A percentile compares a stretch with the other conserved stretches of the same genome.
These are phyloP conservation scores for Heterobasidion occidentale DNA, from an alignment of 1,284 basidiomycete genomes.

Conservation along the genomic window DNA sequence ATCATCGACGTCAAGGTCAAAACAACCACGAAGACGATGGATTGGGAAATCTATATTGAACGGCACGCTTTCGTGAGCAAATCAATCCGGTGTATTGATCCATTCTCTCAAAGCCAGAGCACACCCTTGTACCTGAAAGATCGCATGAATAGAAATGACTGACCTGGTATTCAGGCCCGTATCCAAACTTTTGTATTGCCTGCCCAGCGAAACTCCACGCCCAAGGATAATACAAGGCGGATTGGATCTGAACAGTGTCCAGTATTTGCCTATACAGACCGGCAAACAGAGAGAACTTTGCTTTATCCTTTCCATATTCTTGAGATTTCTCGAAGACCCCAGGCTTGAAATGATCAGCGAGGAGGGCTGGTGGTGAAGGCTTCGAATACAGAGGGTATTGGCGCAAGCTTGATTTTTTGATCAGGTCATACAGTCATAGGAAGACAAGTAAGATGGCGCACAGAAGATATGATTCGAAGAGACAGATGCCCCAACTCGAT, in stretches of 20 bases:
- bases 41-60: slow-evolving; percentile 65
- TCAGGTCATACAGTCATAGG: not conserved
- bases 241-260: slow-evolving; percentile 67
- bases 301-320: slow-evolving; percentile 87
- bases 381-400: slow-evolving; percentile 84
- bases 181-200: slow-evolving; percentile 45
- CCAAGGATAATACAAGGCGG: slow-evolving; percentile 68
- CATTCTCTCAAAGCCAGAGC: too few species aligned
- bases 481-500: slow-evolving; percentile 73
- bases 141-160: not conserved
- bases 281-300: slow-evolving; percentile 74
- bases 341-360: slow-evolving; percentile 65
- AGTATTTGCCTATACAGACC: slow-evolving; percentile 68
- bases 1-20: slow-evolving; percentile 63
- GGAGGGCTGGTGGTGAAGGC: slow-evolving; percentile 66
- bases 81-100: not conserved
- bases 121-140: too few species aligned
- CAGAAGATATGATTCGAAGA: slow-evolving; percentile 81
- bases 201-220: slow-evolving; percentile 62
- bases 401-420: slow-evolving; percentile 25
- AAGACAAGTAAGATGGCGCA: slow-evolving; percentile 27
- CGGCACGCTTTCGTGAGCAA: not conserved
- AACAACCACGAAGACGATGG: slow-evolving; percentile 70
- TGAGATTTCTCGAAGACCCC: slow-evolving; percentile 87
- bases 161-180: slow-evolving; percentile 62